Base-by-base conservation (phyloP, 2,329 filamentous ascomycete species). In the Pezicula rhizophila region DNA sequence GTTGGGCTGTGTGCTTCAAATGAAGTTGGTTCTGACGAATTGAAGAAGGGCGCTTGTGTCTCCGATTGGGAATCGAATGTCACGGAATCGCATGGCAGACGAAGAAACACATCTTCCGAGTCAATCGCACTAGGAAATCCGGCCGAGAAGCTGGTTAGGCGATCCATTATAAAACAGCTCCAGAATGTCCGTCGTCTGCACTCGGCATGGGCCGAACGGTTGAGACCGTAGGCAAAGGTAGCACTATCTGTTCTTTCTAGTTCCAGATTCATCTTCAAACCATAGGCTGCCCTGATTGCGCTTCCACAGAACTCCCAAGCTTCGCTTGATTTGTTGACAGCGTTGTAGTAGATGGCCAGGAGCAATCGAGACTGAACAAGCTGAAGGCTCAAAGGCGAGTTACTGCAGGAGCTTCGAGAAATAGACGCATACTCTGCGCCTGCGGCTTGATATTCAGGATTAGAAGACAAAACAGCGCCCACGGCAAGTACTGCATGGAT, bases 111-210 rank as follows among this genome's bases (percentile, higher is more conserved):
- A 51, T 88, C 80, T 52, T 85, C 77, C 4, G 78, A 70, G 42
- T 80, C 77, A 51, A 88, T 74, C 52, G 78, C 75, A 42, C 73
- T 78, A 6, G 73, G 66, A 2, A 75, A 72, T 2, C 73, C 70
- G 1, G 75, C 74, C 46, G 75, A 81, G 51, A 81, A 75, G 12
- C 77, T 77, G 42, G 79, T 81, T 52, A 84, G 78, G 42, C 83
- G 77, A 66, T 89, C 86, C 64, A 87, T 75, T 57, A 88, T 68
- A 56, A 84, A 87, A 45, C 80, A 76, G 25, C 81, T 79, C 85
- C 85, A 90, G 59, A 88, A 84, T 0, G 84, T 88, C 48, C 86
- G 74, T 54, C 85, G 75, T 51, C 80, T 76, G 57, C 82, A 84
- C 65, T 90, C 86, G 20, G 77, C 75, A 56, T 83, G 77, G 26